Percentiles rank a stretch among this genome's conserved stretches.
phyloP scores from a whole-genome alignment of 306 rosid genomes.

The Trifolium fragiferum region DNA sequence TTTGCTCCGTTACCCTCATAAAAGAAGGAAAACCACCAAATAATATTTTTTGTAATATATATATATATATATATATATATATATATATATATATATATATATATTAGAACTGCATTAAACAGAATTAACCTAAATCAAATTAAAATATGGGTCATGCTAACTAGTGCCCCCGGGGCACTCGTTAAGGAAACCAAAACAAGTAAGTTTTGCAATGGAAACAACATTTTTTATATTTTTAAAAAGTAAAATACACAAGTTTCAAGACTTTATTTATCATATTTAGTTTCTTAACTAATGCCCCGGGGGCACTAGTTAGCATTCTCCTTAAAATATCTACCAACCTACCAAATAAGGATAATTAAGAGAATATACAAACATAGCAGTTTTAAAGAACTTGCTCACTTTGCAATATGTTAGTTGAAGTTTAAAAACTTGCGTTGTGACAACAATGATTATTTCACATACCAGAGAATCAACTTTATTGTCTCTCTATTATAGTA shows the following conservation, averaged over 20 bases:
- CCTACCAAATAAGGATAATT: neutral
- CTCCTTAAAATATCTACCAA: slow-evolving; percentile 1
- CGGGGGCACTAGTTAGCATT: too few relatives aligned
- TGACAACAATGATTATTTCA: neutral
- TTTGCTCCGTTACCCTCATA: slow-evolving; percentile 11
- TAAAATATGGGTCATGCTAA: too few relatives aligned
- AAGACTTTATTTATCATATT: too few relatives aligned
- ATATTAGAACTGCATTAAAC: neutral
- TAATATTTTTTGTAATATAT: neutral
- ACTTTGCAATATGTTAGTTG: slow-evolving; percentile 4
- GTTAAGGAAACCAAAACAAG: too few relatives aligned
- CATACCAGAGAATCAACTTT: slow-evolving; percentile 3
- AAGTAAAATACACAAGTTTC: too few relatives aligned
- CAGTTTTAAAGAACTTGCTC: neutral
- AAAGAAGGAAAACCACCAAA: slow-evolving; percentile 8
- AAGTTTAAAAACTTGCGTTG: neutral
- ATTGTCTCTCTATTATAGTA: slow-evolving; percentile 7
- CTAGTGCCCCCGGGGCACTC: too few relatives aligned
- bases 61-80: too few relatives aligned
- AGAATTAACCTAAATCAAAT: slow-evolving; percentile 1
- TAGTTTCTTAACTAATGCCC: too few relatives aligned
- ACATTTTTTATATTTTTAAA: too few relatives aligned
- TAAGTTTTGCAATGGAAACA: too few relatives aligned
- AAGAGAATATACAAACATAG: too few relatives aligned
- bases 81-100: neutral